Evolutionary conservation across 441 rosid genomes (phyloP), one percentile per base, ranked within the genome.

Genomic region (Flueggea neowawraea): DNA sequence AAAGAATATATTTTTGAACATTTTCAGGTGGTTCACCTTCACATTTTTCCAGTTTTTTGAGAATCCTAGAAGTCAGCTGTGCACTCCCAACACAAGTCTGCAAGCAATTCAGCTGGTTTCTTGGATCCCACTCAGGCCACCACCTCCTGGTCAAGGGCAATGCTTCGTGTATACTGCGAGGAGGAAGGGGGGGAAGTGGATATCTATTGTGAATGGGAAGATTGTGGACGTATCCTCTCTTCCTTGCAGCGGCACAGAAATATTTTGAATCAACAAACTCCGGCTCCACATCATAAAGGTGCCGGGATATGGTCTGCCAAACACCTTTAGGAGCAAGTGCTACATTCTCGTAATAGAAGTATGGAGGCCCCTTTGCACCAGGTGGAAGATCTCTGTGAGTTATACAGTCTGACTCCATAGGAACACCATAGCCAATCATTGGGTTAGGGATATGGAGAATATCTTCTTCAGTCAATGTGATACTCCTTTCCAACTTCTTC

Each of bases 61-160:
- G 85, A 43, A 94, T 89, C 76, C 86, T 84, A 31, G 86, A 87
- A 0, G 96, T 84, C 43, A 87, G 70, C 60, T 71, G 78, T 6
- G 97, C 91, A 58, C 96, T 94, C 0, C 75, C 91, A 6, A 68
- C 64, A 22, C 80, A 78, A 10, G 96, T 91, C 61, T 87, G 78
- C 53, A 91, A 66, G 71, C 99, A 94, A 58, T 94, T 94, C 28
- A 91, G 63, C 60, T 91, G 76, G 6, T 86, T 89, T 57, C 97
- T 84, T 6, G 70, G 8, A 65, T 94, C 99, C 97, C 99, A 89
- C 0, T 72, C 63, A 61, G 99, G 96, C 99, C 99, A 94, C 96
- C 96, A 89, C 68, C 52, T 83, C 77, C 69, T 87, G 6, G 86
- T 82, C 28, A 91, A 16, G 0, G 99, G 99, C 14, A 91, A 64